Evolutionary conservation across 2,329 filamentous ascomycete genomes (phyloP), one percentile per base, ranked within the genome.

Genomic region (Colletotrichum sp.): DNA sequence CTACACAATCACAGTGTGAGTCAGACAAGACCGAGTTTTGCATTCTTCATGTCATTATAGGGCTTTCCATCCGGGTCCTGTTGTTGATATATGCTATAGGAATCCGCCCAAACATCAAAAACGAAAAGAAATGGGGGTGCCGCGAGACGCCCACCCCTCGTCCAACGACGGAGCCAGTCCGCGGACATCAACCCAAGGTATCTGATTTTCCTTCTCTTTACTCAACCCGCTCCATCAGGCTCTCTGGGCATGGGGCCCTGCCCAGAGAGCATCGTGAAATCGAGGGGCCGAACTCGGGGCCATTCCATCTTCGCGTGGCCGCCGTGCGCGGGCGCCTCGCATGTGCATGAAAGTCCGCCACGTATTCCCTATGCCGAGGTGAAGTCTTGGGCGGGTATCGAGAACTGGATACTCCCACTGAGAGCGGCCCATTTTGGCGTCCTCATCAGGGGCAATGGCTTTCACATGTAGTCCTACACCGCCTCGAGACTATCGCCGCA

Each of bases 141-240:
- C 69, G 64, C 69, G 13, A 73, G 57, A 55, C 62, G 32, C 55
- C 39, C 59, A 44, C 30, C 64, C 39, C 57, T 26, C 68, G 30
- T 73, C 65, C 70, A 69, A 69, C 73, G 71, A 69, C 70, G 71
- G 71, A 74, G 65, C 74, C 65, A 60, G 74, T 39, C 74, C 65
- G 74, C 48, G 70, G 70, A 65, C 59, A 52, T 76, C 57, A 74
- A 74, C 64, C 71, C 65, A 30, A 74, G 74, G 71, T 74, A 76
- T 74, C 74, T 76, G 66, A 36, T 62, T 74, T 74, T 74, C 64
- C 65, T 65, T 48, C 65, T 36, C 15, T 55, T 28, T 30, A 8
- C n/a, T 60, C 24, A 30, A 24, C 15, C 34, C 9, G 32, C 44
- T 3, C 28, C 3, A 9, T 36, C 59, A 39, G 15, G 57, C 39